Base-by-base conservation (phyloP, 305 asterid species). In the Fraxinus ornus region DNA sequence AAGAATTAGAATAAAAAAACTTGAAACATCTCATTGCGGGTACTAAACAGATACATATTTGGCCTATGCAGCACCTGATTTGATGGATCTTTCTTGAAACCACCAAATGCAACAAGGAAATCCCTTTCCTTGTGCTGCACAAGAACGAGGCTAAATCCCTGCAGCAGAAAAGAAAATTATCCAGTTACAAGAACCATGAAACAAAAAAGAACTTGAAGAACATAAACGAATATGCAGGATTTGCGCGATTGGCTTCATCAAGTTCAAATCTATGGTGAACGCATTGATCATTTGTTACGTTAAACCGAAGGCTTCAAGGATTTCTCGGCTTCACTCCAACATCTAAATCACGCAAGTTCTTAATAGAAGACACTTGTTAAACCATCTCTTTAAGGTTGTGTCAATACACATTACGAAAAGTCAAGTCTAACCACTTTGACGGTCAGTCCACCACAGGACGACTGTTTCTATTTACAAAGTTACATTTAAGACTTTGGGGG, bases 31-130 rank as follows among this genome's bases (percentile, higher is more conserved):
- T 73, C n/a, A 57, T 9, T 77, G 75, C n/a, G 26, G 60, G 76
- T 72, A 37, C 78, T 66, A 75, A 74, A 73, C 80, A 78, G 60
- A 7, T 62, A 32, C 22, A 37, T 0, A 81, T 6, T 55, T 76
- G 83, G 55, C 75, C 4, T 5, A 41, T 80, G 35, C 55, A 68
- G 85, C 79, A 94, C 99, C 97, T 94, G 97, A 86, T 93, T 90
- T 70, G 97, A 90, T 83, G 95, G 95, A 85, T 97, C 98, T 87
- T 97, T 94, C 92, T 91, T 97, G 85, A 88, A 84, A 77, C 99
- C 99, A 80, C 99, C 99, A 88, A 97, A 97, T 84, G 98, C 97
- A 83, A 94, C 97, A 81, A 97, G 98, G 87, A 91, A 93, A 89
- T 94, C 97, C 86, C 93, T 89, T 88, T 97, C 98, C 83, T 91